Evolutionary conservation across 192 early-diverging fungal genomes (phyloP).

Genomic region (Rhizophagus clarus): DNA sequence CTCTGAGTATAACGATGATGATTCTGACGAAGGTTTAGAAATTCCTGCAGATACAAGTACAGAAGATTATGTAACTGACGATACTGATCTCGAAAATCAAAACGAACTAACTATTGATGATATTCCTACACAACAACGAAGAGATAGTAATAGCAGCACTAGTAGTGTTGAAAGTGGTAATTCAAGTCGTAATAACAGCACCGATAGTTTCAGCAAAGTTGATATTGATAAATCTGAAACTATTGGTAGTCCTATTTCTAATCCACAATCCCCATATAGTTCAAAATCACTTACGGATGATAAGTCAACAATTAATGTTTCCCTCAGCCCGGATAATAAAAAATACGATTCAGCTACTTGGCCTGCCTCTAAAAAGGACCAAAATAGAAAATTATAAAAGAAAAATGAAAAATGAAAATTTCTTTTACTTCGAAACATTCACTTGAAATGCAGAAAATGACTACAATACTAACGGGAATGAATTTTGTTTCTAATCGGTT

Average conservation of each 20-base stretch:
- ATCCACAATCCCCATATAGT: not conserved
- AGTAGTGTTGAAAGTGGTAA: not conserved
- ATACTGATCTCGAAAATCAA: not conserved
- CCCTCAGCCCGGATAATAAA: not conserved
- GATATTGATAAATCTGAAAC: not conserved
- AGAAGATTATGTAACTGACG: not conserved
- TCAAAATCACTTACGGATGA: not conserved
- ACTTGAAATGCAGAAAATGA: not conserved
- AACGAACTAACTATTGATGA: not conserved
- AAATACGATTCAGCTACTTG: not conserved
- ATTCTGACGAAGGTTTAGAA: not conserved
- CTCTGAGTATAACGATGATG: not conserved
- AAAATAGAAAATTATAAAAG: too few relatives aligned
- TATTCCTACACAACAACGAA: not conserved
- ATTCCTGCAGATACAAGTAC: not conserved
- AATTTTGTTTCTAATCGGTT: not conserved
- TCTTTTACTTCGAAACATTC: not conserved
- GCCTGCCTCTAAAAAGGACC: too few relatives aligned
- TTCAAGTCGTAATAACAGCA: not conserved
- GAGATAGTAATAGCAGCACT: not conserved
- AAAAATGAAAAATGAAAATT: not conserved
- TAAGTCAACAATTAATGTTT: not conserved
- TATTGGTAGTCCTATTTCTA: not conserved
- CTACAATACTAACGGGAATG: not conserved
- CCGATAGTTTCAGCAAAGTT: not conserved